Evolutionary conservation across 1,284 basidiomycete genomes (phyloP), one percentile per base, ranked within the genome.

Genomic region (Cutaneotrichosporon sp.): DNA sequence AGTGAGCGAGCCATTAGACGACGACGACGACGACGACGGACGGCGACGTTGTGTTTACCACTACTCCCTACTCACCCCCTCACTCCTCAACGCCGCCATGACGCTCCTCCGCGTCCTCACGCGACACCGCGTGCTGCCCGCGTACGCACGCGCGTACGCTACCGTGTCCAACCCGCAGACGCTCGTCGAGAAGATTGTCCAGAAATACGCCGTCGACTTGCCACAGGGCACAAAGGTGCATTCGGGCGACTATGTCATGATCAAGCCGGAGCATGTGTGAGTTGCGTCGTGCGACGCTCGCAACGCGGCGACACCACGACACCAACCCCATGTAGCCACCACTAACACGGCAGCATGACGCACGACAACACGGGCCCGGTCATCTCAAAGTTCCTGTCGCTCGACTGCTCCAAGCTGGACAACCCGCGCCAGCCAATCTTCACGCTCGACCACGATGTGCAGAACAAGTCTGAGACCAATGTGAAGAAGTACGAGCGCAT

Each of bases 181-280:
- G 0, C 79, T 91, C 64, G 89, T 98, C 67, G 96, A 98, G 77
- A 98, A 98, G 79, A 87, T 98, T 60, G 93, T 99, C 0, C 93
- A 98, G 74, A 89, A 87, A 69, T 96, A 97, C 78, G 87, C 94
- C 1, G 90, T 98, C 35, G 91, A 87, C 51, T 79, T 92, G 1
- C 83, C 88, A 1, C 74, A 80, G 48, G 84, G 83, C 41, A 87
- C 87, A 67, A 79, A 80, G 22, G 89, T 97, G 61, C 84, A 83
- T 66, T 88, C 93, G 23, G 96, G 96, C 33, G 96, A 98, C 84
- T 98, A 97, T 84, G 92, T 98, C 46, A 97, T 97, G 88, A 96
- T 99, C 75, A 83, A 84, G 23, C 96, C 96, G 17, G 85, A 96
- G 71, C 90, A 96, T 81, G 92, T 97, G 80, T 77, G 53, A 62